These are phyloP conservation scores for Aphanomyces astaci DNA, from an alignment of 352 stramenopile species.

Conservation along the genomic window DNA sequence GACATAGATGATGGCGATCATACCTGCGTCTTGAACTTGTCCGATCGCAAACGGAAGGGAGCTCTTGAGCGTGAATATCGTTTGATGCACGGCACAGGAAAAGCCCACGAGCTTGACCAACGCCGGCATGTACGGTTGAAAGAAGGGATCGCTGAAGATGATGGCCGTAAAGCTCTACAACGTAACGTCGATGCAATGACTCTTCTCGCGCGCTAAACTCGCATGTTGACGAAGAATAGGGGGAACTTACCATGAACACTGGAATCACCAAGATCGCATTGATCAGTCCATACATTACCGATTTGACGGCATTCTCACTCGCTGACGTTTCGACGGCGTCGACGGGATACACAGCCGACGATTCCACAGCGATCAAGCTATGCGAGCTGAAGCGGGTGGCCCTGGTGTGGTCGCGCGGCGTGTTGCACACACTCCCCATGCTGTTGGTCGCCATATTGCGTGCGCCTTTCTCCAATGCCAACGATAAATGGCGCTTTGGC, in stretches of 20 bases:
- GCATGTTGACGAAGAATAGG: too few relatives aligned
- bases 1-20: too few relatives aligned
- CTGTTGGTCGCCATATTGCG: slow-evolving; percentile 20
- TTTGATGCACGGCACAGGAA: slow-evolving; percentile 90
- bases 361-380: slow-evolving; percentile 3
- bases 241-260: slow-evolving; percentile 37
- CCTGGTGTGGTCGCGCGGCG: slow-evolving; percentile 1
- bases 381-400: background rate
- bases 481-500: too few relatives aligned
- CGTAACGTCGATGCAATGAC: slow-evolving; percentile 27
- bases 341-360: background rate
- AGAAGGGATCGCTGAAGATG: slow-evolving; percentile 84
- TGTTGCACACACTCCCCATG: slow-evolving; percentile 24
- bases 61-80: slow-evolving; percentile 87
- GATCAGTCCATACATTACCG: slow-evolving; percentile 78
- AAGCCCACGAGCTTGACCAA: slow-evolving; percentile 90
- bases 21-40: slow-evolving; percentile 92
- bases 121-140: slow-evolving; percentile 42
- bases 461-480: background rate
- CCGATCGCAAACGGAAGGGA: slow-evolving; percentile 93
- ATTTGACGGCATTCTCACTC: slow-evolving; percentile 38
- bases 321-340: background rate
- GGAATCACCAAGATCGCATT: slow-evolving; percentile 79
- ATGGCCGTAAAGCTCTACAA: slow-evolving; percentile 90
- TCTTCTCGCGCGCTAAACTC: too few relatives aligned